These are phyloP conservation scores for Venturia pyrina DNA, from an alignment of 2,329 filamentous ascomycete species.

Conservation along the genomic window DNA sequence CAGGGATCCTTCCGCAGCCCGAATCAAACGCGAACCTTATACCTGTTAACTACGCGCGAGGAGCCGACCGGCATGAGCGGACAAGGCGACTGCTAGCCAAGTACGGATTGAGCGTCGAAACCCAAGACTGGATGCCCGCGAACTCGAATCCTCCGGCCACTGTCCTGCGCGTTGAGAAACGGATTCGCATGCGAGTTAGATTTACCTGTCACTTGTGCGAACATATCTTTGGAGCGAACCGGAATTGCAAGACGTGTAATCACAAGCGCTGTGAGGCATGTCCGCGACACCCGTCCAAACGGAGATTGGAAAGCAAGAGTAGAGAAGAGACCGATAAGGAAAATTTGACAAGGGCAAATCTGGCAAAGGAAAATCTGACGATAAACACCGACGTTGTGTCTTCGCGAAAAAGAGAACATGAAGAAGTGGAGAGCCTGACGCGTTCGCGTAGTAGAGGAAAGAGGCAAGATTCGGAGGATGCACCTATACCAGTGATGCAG, in stretches of 20 bases:
- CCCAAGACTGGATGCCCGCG: background rate
- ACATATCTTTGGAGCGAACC: background rate
- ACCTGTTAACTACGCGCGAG: background rate
- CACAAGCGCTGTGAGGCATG: conserved; percentile 5
- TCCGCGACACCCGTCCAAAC: background rate
- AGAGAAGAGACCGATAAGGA: background rate
- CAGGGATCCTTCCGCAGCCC: background rate
- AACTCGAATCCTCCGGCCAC: background rate
- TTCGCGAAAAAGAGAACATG: background rate
- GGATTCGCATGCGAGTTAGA: conserved; percentile 10
- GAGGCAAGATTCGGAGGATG: background rate
- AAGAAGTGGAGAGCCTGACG: background rate
- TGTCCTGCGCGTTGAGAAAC: conserved; percentile 10
- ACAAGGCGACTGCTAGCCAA: background rate
- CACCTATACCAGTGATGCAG: background rate
- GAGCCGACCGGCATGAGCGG: background rate
- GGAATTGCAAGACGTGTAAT: conserved; percentile 2
- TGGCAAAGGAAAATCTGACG: background rate
- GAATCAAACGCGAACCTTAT: background rate
- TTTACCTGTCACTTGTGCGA: conserved; percentile 7
- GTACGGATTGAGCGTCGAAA: conserved; percentile 6
- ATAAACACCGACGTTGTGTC: background rate
- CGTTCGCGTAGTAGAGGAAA: background rate
- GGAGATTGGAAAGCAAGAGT: background rate
- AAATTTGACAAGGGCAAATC: background rate